These are phyloP conservation scores for Seiridium unicorne DNA, from an alignment of 2,329 filamentous ascomycete species.

Conservation along the genomic window DNA sequence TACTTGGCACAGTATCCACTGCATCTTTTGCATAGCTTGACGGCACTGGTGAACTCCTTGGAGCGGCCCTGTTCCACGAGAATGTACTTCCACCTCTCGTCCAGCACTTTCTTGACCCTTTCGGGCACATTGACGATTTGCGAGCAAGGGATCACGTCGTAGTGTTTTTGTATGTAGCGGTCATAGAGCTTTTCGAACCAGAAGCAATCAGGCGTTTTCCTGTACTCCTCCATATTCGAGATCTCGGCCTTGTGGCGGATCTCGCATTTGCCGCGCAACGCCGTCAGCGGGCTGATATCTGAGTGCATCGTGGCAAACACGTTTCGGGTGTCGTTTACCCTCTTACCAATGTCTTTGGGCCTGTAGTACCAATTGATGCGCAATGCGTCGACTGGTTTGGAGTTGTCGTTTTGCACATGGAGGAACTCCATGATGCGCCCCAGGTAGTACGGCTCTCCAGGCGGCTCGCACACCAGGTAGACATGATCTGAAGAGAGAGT, in stretches of 20 bases:
- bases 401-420: constrained; percentile 72
- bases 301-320: constrained; percentile 99
- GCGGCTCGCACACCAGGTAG: constrained; percentile 95
- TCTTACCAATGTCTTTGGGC: constrained; percentile 91
- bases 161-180: constrained; percentile 96
- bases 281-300: constrained; percentile 88
- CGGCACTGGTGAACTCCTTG: constrained; percentile 92
- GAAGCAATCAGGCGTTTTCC: constrained; percentile 82
- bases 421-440: constrained; percentile 98
- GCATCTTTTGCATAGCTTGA: constrained; percentile 95
- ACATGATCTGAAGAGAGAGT: constrained; percentile 62
- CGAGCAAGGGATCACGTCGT: constrained; percentile 90
- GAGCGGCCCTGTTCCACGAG: constrained; percentile 90
- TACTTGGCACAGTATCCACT: constrained; percentile 87
- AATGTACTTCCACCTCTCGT: constrained; percentile 96
- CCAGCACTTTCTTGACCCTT: constrained; percentile 91
- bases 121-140: constrained; percentile 95
- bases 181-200: constrained; percentile 99
- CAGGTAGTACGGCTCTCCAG: constrained; percentile 96
- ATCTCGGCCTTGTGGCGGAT: constrained; percentile 90
- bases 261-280: constrained; percentile 88
- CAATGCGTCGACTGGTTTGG: constrained; percentile 76
- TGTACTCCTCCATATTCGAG: constrained; percentile 75
- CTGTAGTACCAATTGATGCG: constrained; percentile 99
- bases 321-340: constrained; percentile 84